phyloP scores from a whole-genome alignment of 352 stramenopile genomes.

The Phytophthora constricta region DNA sequence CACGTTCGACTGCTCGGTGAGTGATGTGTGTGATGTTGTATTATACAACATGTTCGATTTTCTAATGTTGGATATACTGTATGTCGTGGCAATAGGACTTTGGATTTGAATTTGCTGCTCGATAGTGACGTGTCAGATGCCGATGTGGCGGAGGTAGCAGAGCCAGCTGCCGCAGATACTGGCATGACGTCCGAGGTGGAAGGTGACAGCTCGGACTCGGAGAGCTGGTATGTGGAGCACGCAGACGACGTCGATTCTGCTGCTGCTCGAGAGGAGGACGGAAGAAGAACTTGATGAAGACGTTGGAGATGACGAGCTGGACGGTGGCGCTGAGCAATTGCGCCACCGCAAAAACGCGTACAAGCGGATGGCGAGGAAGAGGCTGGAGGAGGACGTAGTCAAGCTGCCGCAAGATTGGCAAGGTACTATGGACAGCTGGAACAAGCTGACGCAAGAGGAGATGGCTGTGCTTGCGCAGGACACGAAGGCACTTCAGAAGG shows the following conservation, averaged over 20 bases:
- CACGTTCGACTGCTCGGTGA: not conserved
- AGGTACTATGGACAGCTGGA: not conserved
- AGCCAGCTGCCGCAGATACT: not conserved
- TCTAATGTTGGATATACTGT: not conserved
- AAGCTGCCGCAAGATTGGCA: slow-evolving; percentile 10
- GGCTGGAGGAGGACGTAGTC: not conserved
- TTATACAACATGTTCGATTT: not conserved
- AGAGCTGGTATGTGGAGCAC: not conserved
- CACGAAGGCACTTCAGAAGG: not conserved
- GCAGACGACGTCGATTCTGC: not conserved
- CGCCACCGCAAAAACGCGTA: not conserved
- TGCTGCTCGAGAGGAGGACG: not conserved
- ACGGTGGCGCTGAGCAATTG: not conserved
- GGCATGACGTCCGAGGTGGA: slow-evolving; percentile 12
- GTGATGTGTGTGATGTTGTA: not conserved
- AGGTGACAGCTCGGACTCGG: slow-evolving; percentile 7
- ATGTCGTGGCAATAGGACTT: not conserved
- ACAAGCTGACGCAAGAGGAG: not conserved
- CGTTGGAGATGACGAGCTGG: not conserved
- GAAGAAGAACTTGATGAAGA: not conserved
- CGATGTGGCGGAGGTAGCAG: not conserved
- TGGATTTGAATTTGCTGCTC: not conserved
- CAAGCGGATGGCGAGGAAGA: not conserved
- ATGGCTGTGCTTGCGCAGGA: slow-evolving; percentile 7
- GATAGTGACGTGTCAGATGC: not conserved